phyloP scores from a whole-genome alignment of 495 filamentous ascomycete genomes.

The Penicillium tannophilum region DNA sequence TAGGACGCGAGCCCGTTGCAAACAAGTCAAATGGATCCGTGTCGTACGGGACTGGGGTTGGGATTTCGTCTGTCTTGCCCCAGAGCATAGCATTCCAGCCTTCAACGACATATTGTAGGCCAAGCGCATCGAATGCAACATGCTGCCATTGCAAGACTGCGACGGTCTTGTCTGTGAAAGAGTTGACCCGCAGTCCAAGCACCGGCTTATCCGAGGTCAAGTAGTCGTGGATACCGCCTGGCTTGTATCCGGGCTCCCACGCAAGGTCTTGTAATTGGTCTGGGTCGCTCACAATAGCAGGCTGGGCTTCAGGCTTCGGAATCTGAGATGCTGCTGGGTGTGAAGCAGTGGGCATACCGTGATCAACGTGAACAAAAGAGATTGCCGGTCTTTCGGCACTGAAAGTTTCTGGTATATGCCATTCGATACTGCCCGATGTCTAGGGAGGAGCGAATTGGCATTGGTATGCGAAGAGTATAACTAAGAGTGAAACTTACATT shows the following conservation, averaged over 20 bases:
- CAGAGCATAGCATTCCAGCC: conserved; percentile 29
- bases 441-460: conserved; percentile 7
- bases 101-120: conserved; percentile 26
- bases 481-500: conserved; percentile 31
- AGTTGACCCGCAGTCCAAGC: conserved; percentile 49
- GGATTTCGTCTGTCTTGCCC: conserved; percentile 17
- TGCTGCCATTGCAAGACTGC: conserved; percentile 38
- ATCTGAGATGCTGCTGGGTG: conserved; percentile 40
- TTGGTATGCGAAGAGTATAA: neutral
- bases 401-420: conserved; percentile 46
- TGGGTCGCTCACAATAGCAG: conserved; percentile 23
- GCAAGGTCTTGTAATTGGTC: conserved; percentile 21
- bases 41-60: conserved; percentile 15
- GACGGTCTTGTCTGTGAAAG: conserved; percentile 52
- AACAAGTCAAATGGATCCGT: conserved; percentile 22
- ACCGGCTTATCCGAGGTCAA: conserved; percentile 47
- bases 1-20: conserved; percentile 11
- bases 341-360: conserved; percentile 26
- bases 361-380: conserved; percentile 37
- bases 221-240: conserved; percentile 41
- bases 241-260: conserved; percentile 24
- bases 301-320: conserved; percentile 16
- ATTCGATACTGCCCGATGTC: conserved; percentile 39
- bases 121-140: conserved; percentile 28
- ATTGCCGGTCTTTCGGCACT: conserved; percentile 36